phyloP scores from a whole-genome alignment of 257 asterid genomes.

The Jacaranda mimosifolia region DNA sequence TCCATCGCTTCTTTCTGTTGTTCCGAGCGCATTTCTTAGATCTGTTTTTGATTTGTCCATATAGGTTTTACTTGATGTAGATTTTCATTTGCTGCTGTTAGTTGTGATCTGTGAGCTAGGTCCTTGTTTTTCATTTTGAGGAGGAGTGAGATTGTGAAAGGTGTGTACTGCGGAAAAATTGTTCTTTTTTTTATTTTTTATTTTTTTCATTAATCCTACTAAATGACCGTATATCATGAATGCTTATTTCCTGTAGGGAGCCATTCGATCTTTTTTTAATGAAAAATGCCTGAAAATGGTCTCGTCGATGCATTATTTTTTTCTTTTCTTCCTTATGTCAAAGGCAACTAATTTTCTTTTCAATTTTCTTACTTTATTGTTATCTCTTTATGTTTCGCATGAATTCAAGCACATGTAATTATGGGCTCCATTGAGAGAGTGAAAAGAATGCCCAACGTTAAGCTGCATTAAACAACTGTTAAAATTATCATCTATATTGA shows the following conservation, averaged over 20 bases:
- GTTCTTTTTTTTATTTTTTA: too few relatives aligned
- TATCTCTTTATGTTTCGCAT: background rate
- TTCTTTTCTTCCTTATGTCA: too few relatives aligned
- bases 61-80: background rate
- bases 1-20: background rate
- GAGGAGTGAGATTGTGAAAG: too few relatives aligned
- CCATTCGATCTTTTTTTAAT: background rate
- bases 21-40: background rate
- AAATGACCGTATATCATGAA: background rate
- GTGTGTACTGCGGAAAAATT: too few relatives aligned
- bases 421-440: background rate
- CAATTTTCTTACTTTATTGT: background rate
- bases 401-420: background rate
- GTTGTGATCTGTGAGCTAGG: conserved; percentile 24
- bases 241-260: background rate
- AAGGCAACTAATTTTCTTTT: too few relatives aligned
- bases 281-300: background rate
- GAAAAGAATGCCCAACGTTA: background rate
- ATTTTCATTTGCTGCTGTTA: background rate
- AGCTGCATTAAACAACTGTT: background rate
- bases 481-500: too few relatives aligned
- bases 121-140: background rate
- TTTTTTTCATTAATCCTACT: too few relatives aligned
- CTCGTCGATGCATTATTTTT: background rate
- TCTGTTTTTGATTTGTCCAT: conserved; percentile 12